Base-by-base conservation (phyloP, 2,329 filamentous ascomycete species). In the Ustulina deusta region DNA sequence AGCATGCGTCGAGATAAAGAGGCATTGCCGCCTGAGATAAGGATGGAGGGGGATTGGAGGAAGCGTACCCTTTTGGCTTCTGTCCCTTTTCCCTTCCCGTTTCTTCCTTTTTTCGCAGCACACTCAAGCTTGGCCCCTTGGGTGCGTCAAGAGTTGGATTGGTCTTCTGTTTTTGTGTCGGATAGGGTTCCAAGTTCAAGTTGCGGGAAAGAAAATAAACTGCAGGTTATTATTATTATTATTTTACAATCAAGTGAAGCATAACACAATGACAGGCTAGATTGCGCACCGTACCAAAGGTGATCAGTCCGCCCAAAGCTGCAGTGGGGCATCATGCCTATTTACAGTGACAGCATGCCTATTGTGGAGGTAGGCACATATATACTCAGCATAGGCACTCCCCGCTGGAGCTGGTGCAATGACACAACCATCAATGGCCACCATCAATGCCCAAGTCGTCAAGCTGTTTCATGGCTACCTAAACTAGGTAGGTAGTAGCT, bases 231-330 rank as follows among this genome's bases (percentile, higher is more conserved):
- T 40, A 49, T 36, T 22, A 13, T 11, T 57, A n/a, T 13, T 25
- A 44, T 59, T 54, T 54, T 58, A 34, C 20, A 61, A 42, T 54
- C 44, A 13, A 13, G 55, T 63, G 60, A 67, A 69, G 63, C 62
- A 61, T 55, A 29, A 48, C 49, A 46, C 42, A 55, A 65, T 65
- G 66, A 68, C 66, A 49, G 55, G 51, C 46, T 59, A 59, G 61
- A 63, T 42, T 65, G 17, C 52, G 51, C 20, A 51, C 61, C 51
- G 38, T 34, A 48, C 58, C 20, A 11, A 52, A 36, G 44, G 32
- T 44, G 46, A 59, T 48, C 55, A 62, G 57, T 32, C 15, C 15
- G 34, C 66, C 52, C 20, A 38, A 13, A 63, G 63, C 63, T 62
- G 25, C 63, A 59, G 54, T 51, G 54, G 59, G 46, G 48, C 60